A percentile compares a stretch with the other conserved stretches of the same genome.
These are phyloP conservation scores for Spirogloea muscicola DNA, from an alignment of 139 green algal genomes.

Conservation along the genomic window DNA sequence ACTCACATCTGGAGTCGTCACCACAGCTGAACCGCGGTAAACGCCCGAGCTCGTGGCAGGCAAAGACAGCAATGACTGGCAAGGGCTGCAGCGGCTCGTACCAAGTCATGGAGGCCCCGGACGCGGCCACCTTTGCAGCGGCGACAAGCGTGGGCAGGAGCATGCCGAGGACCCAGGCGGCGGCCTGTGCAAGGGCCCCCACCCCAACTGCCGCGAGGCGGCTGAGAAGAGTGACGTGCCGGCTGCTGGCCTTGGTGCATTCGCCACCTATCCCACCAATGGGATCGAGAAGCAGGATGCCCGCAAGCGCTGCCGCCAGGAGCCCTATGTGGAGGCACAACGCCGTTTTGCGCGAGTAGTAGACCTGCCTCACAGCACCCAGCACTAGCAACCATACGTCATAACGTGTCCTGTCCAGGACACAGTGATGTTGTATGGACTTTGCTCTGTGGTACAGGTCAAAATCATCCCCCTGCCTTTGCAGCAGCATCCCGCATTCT, in stretches of 20 bases:
- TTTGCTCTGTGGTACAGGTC: not conserved
- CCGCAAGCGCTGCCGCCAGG: not conserved
- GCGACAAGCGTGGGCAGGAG: not conserved
- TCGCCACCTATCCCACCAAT: not conserved
- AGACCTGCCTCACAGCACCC: slow-evolving; percentile 10
- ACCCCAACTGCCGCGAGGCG: too few species aligned
- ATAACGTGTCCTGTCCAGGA: not conserved
- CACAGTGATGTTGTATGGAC: not conserved
- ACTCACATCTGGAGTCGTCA: too few species aligned
- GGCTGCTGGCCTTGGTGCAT: not conserved
- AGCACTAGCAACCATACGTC: not conserved
- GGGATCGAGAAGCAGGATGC: not conserved
- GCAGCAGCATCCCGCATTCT: too few species aligned
- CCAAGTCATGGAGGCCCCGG: not conserved
- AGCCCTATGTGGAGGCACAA: not conserved
- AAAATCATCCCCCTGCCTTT: not conserved
- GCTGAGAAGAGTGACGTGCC: too few species aligned
- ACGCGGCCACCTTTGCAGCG: not conserved
- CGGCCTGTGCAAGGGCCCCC: too few species aligned
- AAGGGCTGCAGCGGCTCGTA: not conserved
- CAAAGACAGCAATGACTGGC: not conserved
- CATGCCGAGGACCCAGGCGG: not conserved
- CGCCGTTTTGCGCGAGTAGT: slow-evolving; percentile 14
- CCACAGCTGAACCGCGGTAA: too few species aligned
- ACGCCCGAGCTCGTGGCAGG: too few species aligned